Evolutionary conservation across 768 basidiomycete species (phyloP).

Genomic region (Podaxis carcinomalis): DNA sequence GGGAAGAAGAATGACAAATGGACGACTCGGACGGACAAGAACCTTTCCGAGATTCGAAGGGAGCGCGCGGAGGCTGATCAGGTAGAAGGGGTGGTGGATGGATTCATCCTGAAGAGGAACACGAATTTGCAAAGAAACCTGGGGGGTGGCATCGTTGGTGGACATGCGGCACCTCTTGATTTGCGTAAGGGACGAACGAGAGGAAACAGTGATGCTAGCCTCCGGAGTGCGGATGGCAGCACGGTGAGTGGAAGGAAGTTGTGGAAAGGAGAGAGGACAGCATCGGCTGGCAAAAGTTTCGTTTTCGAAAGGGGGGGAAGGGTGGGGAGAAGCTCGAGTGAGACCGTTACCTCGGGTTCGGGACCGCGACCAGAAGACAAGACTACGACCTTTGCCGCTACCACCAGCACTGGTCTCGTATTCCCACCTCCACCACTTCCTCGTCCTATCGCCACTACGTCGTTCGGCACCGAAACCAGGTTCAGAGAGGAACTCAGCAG

Average conservation of each 20-base stretch:
- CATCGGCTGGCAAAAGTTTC: background rate
- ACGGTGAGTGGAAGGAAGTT: background rate
- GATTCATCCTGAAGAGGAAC: conserved; percentile 7
- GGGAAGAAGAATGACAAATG: conserved; percentile 12
- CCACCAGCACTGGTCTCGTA: background rate
- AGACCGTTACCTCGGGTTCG: background rate
- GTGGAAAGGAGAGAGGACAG: background rate
- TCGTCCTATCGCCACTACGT: background rate
- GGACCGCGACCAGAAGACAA: background rate
- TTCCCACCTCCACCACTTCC: background rate
- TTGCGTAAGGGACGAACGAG: background rate
- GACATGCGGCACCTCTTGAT: background rate
- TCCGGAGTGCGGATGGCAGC: background rate
- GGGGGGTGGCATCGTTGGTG: background rate
- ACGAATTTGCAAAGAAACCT: conserved; percentile 5
- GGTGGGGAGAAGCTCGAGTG: conserved; percentile 16
- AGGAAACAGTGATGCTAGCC: background rate
- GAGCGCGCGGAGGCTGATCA: conserved; percentile 16
- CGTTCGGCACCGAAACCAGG: background rate
- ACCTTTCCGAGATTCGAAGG: conserved; percentile 15
- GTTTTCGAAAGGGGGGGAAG: conserved; percentile 8
- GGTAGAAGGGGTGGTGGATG: background rate
- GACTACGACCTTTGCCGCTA: background rate
- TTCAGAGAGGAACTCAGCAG: conserved; percentile 5
- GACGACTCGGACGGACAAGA: conserved; percentile 24